Conservation (phyloP, 257 asterid genomes). For the Buddleja alternifolia region DNA sequence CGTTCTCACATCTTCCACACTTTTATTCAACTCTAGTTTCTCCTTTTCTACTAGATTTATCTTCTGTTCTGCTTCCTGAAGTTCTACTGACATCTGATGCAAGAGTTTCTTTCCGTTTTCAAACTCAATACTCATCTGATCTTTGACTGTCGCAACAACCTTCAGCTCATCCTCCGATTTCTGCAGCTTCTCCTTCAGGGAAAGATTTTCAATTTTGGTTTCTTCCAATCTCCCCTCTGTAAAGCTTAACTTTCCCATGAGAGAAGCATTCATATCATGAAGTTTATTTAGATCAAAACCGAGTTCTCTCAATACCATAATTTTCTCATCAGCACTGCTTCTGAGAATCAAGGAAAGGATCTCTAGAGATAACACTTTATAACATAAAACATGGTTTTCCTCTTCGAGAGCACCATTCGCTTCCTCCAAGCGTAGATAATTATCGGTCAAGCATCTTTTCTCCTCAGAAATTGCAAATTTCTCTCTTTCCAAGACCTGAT, state of each 20-base stretch:
- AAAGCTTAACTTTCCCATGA: constrained; percentile 48
- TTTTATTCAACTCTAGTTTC: constrained; percentile 45
- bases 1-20: constrained; percentile 44
- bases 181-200: constrained; percentile 50
- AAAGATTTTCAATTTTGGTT: constrained; percentile 48
- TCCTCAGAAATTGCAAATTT: constrained; percentile 46
- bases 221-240: constrained; percentile 57
- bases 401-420: constrained; percentile 52
- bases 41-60: constrained; percentile 43
- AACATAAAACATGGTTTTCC: constrained; percentile 52
- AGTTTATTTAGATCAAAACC: constrained; percentile 46
- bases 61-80: constrained; percentile 53
- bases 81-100: constrained; percentile 47
- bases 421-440: constrained; percentile 47
- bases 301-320: constrained; percentile 48
- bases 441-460: constrained; percentile 49
- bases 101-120: constrained; percentile 43
- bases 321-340: constrained; percentile 57
- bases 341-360: constrained; percentile 56
- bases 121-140: constrained; percentile 46
- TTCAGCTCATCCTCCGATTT: constrained; percentile 48
- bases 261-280: constrained; percentile 42
- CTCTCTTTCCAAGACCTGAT: constrained; percentile 49
- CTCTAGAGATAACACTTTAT: constrained; percentile 54
- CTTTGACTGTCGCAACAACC: constrained; percentile 36